Base-by-base conservation (phyloP, 2,329 filamentous ascomycete species). In the Pseudogymnoascus sp. region DNA sequence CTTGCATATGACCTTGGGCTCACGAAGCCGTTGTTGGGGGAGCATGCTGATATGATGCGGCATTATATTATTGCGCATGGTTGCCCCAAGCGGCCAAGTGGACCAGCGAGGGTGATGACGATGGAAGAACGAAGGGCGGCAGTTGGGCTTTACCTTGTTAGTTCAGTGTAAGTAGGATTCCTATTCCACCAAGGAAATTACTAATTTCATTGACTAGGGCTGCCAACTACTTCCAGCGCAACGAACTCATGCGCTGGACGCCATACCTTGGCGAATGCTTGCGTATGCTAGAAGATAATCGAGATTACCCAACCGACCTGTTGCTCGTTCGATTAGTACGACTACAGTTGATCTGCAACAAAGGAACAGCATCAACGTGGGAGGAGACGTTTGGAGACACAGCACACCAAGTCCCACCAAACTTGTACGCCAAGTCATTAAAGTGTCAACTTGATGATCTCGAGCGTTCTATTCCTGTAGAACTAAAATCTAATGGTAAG, bases 181-280 rank as follows among this genome's bases (percentile, higher is more conserved):
- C 7, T 33, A 11, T 47, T 31, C 47, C 36, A 8, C 8, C 26
- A 5, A 17, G 13, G 1, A 50, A 36, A 13, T 3, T 58, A 7
- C 31, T 24, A 5, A 50, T 47, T 57, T 15, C 21, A 33, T 8
- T 5, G 10, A 47, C 13, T 13, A 64, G 63, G 26, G 21, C 26
- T 33, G 57, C 59, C 17, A 40, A 26, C 15, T 64, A 63, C 24
- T 63, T 64, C 26, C 61, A 63, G 41, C 50, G 39, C 10, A 63
- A 61, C 4, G 61, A 64, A 58, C 26, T 54, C 13, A 61, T 64
- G 61, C 41, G 54, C 4, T 64, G 63, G 63, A 63, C 29, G 11
- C 59, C 61, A 29, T 63, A 63, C 33, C 36, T 63, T 21, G 54
- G 61, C 9, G 63, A 64, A 40, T 64, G 59, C 47, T 40, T 64